Conservation (phyloP, 2,329 filamentous ascomycete species). For the Daldinia sp. region DNA sequence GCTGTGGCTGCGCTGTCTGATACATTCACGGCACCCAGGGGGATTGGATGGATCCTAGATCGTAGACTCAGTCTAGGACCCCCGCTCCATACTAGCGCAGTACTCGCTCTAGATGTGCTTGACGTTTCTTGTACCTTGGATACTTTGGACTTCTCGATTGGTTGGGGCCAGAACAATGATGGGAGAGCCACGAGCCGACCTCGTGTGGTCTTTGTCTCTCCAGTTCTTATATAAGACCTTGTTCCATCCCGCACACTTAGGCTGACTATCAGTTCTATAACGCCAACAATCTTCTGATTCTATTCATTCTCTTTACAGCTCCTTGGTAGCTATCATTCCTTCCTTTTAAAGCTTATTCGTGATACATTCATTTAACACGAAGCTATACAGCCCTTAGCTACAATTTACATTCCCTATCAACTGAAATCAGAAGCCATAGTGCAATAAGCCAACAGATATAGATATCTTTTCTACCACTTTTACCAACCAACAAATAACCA, state of each 20-base stretch:
- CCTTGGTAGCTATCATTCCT: constrained; percentile 45
- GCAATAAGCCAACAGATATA: constrained; percentile 23
- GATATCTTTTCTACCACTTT: constrained; percentile 35
- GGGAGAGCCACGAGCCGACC: constrained; percentile 31
- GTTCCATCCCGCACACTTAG: constrained; percentile 28
- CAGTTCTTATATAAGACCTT: constrained; percentile 43
- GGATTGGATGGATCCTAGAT: constrained; percentile 38
- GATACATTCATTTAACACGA: constrained; percentile 50
- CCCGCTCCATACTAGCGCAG: constrained; percentile 18
- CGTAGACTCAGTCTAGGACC: constrained; percentile 21
- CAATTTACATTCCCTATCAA: constrained; percentile 34
- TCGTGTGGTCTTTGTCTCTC: constrained; percentile 36
- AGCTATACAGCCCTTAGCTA: constrained; percentile 44
- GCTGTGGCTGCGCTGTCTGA: constrained; percentile 36
- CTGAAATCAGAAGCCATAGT: constrained; percentile 26
- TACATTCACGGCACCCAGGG: constrained; percentile 39
- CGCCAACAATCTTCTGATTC: constrained; percentile 40
- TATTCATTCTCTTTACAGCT: constrained; percentile 45
- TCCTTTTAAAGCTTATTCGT: constrained; percentile 43
- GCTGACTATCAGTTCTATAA: constrained; percentile 16
- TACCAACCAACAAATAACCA: constrained; percentile 49
- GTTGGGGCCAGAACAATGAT: constrained; percentile 39
- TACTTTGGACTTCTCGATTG: constrained; percentile 30
- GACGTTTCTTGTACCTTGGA: constrained; percentile 26
- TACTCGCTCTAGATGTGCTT: constrained; percentile 23